Conservation (phyloP, 441 rosid genomes). For the Erodium trifolium region DNA sequence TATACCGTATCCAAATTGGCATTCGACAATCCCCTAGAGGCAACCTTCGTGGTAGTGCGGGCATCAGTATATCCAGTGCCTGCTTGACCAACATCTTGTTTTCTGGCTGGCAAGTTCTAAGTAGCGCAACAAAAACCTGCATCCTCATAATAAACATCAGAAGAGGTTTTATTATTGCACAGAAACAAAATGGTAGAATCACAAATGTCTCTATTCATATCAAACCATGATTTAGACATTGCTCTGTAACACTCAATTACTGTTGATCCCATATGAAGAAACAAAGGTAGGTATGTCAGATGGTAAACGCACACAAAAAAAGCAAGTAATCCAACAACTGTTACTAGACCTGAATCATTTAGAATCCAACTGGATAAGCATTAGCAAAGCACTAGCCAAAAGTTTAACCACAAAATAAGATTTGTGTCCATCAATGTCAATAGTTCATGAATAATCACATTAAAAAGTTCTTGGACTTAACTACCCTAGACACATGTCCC, state of each 20-base stretch:
- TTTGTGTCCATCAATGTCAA: neutral
- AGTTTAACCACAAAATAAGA: neutral
- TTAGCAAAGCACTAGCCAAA: neutral
- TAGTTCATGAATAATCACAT: neutral
- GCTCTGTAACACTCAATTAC: neutral
- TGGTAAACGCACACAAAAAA: neutral
- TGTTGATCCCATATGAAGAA: neutral
- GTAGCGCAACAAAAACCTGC: slow-evolving; percentile 99
- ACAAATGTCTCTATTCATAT: neutral
- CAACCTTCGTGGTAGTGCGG: slow-evolving; percentile 90
- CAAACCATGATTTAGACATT: neutral
- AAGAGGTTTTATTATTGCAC: neutral
- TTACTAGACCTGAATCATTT: neutral
- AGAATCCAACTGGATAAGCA: neutral
- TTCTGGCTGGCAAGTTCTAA: slow-evolving; percentile 95
- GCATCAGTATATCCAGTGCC: slow-evolving; percentile 98
- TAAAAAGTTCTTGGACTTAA: neutral
- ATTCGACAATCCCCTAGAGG: slow-evolving; percentile 94
- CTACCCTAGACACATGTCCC: neutral
- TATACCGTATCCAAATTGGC: slow-evolving; percentile 99
- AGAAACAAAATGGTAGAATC: neutral
- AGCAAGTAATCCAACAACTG: neutral
- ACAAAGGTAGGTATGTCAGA: neutral
- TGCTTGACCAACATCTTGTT: slow-evolving; percentile 95
- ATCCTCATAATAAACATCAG: slow-evolving; percentile 24